Evolutionary conservation across 1,284 basidiomycete genomes (phyloP), one percentile per base, ranked within the genome.

Genomic region (Phellinidium pouzarii): DNA sequence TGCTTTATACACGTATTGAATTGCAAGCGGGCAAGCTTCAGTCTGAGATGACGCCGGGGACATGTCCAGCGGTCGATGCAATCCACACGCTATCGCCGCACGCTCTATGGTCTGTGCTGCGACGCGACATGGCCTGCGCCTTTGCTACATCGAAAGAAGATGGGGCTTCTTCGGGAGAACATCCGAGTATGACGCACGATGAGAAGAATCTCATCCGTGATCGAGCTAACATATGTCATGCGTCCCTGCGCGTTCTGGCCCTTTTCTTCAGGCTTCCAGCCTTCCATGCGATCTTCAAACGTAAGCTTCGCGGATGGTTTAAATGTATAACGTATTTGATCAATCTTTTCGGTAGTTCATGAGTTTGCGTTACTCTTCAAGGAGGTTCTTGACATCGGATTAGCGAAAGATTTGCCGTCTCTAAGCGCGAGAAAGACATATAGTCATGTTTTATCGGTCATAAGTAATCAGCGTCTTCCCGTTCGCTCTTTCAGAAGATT

Each of bases 401-500:
- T 50, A 45, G 37, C 40, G 11, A 14, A 50, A 9, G 37, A 44
- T 23, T 29, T 54, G 34, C 19, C 36, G 6, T 48, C 53, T 7
- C 41, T 50, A 19, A 54, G 48, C 31, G 41, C 47, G 20, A 11
- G 20, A 17, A 54, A 50, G 48, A 54, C 53, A 9, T 54, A 50
- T 19, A 45, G 42, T 20, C 37, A 44, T 26, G 43, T 46, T 6
- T 34, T 54, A 5, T 23, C 23, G 11, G n/a, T 54, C 31, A 29
- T 54, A 0, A 26, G 20, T 29, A 26, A 25, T 7, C 53, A 54
- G 31, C 41, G 48, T 2, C 42, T 54, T 1, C 47, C 47, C 17
- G 40, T 36, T 9, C 42, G 19, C 31, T 34, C 44, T 17, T 27
- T 54, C 31, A 44, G 48, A 8, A 26, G 22, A 23, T 34, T 49